A percentile compares a stretch with the other conserved stretches of the same genome.
Conservation (phyloP, 1,284 basidiomycete species). For the Ganoderma resinaceum region DNA sequence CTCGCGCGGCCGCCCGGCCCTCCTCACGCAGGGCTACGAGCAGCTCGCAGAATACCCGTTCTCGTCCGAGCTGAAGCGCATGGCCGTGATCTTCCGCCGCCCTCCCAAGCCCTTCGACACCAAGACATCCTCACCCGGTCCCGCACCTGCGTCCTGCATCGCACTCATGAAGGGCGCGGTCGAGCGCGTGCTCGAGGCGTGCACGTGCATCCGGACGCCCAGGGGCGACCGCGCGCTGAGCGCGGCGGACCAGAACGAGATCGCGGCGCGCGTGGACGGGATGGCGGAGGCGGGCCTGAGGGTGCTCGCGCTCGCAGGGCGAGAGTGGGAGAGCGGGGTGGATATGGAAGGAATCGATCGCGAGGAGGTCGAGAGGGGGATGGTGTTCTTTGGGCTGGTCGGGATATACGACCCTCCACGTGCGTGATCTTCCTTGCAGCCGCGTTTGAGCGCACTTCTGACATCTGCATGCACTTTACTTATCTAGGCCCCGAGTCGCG, state of each 20-base stretch:
- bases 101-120: background rate
- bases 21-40: constrained; percentile 2
- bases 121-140: background rate
- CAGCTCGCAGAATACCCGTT: constrained; percentile 55
- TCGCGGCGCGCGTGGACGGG: background rate
- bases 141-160: background rate
- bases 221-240: background rate
- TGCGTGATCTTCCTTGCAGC: background rate
- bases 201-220: background rate
- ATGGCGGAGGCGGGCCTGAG: background rate
- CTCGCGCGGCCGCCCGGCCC: constrained; percentile 11
- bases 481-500: constrained; percentile 51
- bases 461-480: background rate
- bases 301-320: background rate
- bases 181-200: background rate
- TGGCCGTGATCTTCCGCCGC: constrained; percentile 45
- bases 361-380: background rate
- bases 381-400: background rate
- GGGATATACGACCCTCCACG: background rate
- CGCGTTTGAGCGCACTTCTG: background rate
- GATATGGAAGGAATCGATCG: background rate
- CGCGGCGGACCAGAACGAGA: background rate
- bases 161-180: background rate
- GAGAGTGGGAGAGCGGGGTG: background rate
- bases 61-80: constrained; percentile 69